A percentile compares a stretch with the other conserved stretches of the same genome.
Evolutionary conservation across 148 eudicot genomes (phyloP).

Genomic region (Linanthus parryae): DNA sequence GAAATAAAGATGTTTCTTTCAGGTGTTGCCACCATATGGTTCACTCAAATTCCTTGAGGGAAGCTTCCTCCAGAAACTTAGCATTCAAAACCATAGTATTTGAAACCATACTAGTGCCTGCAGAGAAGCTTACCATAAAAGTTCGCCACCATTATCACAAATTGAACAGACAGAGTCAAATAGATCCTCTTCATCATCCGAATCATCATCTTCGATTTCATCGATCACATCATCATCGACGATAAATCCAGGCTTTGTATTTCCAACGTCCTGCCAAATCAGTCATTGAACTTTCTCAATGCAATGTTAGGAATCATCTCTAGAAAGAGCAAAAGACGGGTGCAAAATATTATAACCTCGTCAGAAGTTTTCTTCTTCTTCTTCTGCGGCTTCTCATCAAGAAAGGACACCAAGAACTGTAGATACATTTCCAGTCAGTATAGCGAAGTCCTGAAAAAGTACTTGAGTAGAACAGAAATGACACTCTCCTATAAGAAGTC

Average conservation of each 20-base stretch:
- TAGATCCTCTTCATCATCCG: constrained; percentile 48
- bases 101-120: neutral
- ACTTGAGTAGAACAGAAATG: too few relatives aligned
- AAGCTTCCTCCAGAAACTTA: too few relatives aligned
- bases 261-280: constrained; percentile 34
- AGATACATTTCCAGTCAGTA: too few relatives aligned
- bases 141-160: constrained; percentile 83
- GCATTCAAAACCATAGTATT: neutral
- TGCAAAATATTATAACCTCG: constrained; percentile 44
- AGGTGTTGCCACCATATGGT: too few relatives aligned
- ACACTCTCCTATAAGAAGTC: too few relatives aligned
- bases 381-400: constrained; percentile 52
- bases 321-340: neutral
- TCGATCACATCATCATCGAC: constrained; percentile 43
- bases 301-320: neutral
- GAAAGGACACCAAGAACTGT: constrained; percentile 49
- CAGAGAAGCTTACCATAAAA: constrained; percentile 45
- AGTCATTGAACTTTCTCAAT: constrained; percentile 5
- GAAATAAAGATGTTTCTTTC: too few relatives aligned
- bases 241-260: constrained; percentile 31
- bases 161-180: constrained; percentile 75
- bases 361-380: constrained; percentile 33
- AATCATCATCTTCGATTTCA: constrained; percentile 22
- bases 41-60: too few relatives aligned
- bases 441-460: too few relatives aligned